Evolutionary conservation across 768 basidiomycete species (phyloP).

Genomic region (Leccinum truebloodii): DNA sequence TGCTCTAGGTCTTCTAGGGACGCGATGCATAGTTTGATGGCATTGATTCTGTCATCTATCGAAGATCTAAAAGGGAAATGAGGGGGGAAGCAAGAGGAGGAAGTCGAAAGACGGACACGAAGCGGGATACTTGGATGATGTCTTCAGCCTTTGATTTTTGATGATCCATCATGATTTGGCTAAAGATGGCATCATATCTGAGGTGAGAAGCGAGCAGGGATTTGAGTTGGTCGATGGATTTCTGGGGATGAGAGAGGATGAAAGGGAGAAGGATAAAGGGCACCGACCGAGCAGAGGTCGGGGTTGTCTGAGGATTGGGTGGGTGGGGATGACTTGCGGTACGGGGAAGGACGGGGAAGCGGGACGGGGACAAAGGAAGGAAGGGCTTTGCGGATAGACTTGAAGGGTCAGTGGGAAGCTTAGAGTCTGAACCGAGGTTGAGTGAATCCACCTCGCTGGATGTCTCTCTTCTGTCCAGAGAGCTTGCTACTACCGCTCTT

Average conservation of each 20-base stretch:
- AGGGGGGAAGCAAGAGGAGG: neutral
- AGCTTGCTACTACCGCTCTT: slow-evolving; percentile 3
- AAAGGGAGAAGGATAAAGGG: neutral
- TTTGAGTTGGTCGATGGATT: slow-evolving; percentile 31
- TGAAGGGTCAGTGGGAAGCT: slow-evolving; percentile 21
- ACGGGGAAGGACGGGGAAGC: neutral
- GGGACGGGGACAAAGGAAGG: slow-evolving; percentile 1
- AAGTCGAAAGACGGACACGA: slow-evolving; percentile 36
- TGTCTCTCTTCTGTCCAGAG: slow-evolving; percentile 15
- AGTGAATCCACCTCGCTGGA: slow-evolving; percentile 27
- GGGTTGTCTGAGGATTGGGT: slow-evolving; percentile 6
- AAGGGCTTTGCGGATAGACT: slow-evolving; percentile 11
- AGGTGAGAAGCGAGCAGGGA: slow-evolving; percentile 26
- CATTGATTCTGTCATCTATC: slow-evolving; percentile 39
- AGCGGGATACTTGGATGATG: slow-evolving; percentile 40
- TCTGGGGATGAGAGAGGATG: slow-evolving; percentile 16
- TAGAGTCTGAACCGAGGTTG: slow-evolving; percentile 13
- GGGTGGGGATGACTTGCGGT: slow-evolving; percentile 12
- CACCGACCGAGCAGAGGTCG: slow-evolving; percentile 21
- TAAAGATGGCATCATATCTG: slow-evolving; percentile 18
- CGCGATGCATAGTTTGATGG: slow-evolving; percentile 39
- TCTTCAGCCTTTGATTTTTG: slow-evolving; percentile 32
- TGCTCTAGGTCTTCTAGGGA: slow-evolving; percentile 7
- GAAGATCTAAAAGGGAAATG: slow-evolving; percentile 31
- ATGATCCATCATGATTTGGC: slow-evolving; percentile 27